Conservation (phyloP, 345 rosid genomes). For the Salix exigua region DNA sequence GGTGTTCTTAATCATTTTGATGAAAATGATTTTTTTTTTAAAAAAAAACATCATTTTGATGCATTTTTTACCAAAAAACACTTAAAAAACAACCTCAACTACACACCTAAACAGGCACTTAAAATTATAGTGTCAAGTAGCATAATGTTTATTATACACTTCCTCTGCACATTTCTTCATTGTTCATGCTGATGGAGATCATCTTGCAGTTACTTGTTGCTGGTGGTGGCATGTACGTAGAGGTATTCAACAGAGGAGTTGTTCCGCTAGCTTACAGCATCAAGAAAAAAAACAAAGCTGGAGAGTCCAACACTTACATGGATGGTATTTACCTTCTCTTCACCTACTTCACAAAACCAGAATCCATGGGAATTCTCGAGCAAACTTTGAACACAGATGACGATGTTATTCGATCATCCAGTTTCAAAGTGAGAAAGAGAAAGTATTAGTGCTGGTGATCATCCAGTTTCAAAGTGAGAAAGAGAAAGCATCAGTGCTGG, state of each 20-base stretch:
- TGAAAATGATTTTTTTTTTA: too few species aligned
- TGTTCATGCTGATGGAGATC: constrained; percentile 3
- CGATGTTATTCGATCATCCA: constrained; percentile 65
- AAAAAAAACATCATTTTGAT: too few species aligned
- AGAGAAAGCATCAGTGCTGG: constrained; percentile 50
- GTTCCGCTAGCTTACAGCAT: constrained; percentile 87
- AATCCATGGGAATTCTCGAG: constrained; percentile 57
- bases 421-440: constrained; percentile 69
- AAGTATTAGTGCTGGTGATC: constrained; percentile 36
- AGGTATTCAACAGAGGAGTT: constrained; percentile 94
- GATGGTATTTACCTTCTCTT: constrained; percentile 92
- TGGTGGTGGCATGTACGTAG: constrained; percentile 97
- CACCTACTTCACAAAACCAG: constrained; percentile 88
- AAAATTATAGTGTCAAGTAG: neutral
- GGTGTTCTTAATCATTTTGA: too few species aligned
- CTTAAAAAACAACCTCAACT: too few species aligned
- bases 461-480: constrained; percentile 28
- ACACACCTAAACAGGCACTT: neutral
- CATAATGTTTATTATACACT: neutral
- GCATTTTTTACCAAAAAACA: too few species aligned
- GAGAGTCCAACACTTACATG: constrained; percentile 70
- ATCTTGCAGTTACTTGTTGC: constrained; percentile 77
- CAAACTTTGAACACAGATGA: constrained; percentile 51
- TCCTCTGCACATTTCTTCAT: neutral
- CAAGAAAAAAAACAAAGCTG: constrained; percentile 81